Percentiles rank a stretch among this genome's conserved stretches.
These are phyloP conservation scores for Ministeria vibrans DNA, from an alignment of 78 protist genomes.

Conservation along the genomic window DNA sequence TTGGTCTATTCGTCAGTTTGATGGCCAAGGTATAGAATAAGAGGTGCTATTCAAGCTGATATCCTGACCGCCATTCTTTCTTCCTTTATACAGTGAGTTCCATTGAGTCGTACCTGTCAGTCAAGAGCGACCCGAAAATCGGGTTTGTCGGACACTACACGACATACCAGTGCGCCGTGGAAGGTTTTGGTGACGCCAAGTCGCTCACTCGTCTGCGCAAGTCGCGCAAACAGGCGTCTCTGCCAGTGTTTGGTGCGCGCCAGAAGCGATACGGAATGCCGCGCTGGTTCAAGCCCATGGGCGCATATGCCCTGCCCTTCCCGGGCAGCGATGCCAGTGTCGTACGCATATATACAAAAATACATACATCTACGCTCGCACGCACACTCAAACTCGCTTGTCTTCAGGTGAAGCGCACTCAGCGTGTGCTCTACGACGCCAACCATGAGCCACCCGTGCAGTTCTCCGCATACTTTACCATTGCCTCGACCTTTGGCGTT, in stretches of 20 bases:
- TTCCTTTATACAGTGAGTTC: background rate
- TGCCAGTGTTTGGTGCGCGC: background rate
- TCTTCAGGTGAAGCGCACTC: background rate
- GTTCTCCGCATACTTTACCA: slow-evolving; percentile 4
- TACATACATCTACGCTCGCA: too few species aligned
- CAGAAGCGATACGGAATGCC: background rate
- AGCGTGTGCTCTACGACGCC: background rate
- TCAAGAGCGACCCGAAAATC: background rate
- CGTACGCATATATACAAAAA: slow-evolving; percentile 4
- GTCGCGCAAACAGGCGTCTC: background rate
- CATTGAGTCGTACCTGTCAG: slow-evolving; percentile 6
- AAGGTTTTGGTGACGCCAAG: slow-evolving; percentile 3
- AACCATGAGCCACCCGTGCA: background rate
- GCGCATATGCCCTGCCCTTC: slow-evolving; percentile 15
- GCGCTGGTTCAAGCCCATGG: background rate
- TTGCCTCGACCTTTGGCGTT: background rate
- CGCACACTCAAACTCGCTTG: background rate
- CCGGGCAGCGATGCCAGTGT: slow-evolving; percentile 28
- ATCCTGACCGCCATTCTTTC: background rate
- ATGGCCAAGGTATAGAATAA: too few species aligned
- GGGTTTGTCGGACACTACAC: slow-evolving; percentile 11
- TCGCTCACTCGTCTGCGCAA: slow-evolving; percentile 6
- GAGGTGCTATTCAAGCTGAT: too few species aligned
- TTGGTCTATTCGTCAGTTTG: background rate
- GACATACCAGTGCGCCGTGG: slow-evolving; percentile 24